Conservation (phyloP, 2,329 filamentous ascomycete genomes). For the Colletotrichum caudatum region DNA sequence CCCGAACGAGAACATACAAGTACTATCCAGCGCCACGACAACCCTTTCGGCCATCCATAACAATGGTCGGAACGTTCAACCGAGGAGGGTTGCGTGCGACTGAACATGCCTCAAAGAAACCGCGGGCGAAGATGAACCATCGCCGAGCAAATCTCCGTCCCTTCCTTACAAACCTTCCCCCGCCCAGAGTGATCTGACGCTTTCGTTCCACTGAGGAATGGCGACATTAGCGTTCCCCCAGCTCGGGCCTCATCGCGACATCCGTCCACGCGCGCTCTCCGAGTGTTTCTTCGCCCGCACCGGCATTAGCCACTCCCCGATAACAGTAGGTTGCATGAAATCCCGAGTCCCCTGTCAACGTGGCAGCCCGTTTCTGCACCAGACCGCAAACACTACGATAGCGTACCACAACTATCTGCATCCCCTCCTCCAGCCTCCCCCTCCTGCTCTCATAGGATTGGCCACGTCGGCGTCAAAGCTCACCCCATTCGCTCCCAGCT, state of each 20-base stretch:
- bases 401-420: neutral
- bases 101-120: neutral
- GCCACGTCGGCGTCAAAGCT: slow-evolving; percentile 15
- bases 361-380: slow-evolving; percentile 26
- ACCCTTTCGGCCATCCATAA: slow-evolving; percentile 19
- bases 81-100: neutral
- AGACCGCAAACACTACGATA: slow-evolving; percentile 18
- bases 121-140: neutral
- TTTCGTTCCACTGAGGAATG: slow-evolving; percentile 21
- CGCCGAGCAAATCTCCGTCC: neutral
- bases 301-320: neutral
- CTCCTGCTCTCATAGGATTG: slow-evolving; percentile 24
- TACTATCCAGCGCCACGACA: neutral
- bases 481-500: neutral
- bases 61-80: neutral
- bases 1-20: slow-evolving; percentile 12
- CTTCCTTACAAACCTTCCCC: neutral
- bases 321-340: neutral
- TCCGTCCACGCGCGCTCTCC: slow-evolving; percentile 10
- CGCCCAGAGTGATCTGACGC: slow-evolving; percentile 1
- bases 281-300: slow-evolving; percentile 4
- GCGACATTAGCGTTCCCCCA: slow-evolving; percentile 20
- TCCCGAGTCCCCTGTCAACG: neutral
- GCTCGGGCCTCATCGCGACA: slow-evolving; percentile 21
- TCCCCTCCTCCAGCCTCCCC: slow-evolving; percentile 24